phyloP scores from a whole-genome alignment of 306 rosid genomes.

The Castanea sativa region DNA sequence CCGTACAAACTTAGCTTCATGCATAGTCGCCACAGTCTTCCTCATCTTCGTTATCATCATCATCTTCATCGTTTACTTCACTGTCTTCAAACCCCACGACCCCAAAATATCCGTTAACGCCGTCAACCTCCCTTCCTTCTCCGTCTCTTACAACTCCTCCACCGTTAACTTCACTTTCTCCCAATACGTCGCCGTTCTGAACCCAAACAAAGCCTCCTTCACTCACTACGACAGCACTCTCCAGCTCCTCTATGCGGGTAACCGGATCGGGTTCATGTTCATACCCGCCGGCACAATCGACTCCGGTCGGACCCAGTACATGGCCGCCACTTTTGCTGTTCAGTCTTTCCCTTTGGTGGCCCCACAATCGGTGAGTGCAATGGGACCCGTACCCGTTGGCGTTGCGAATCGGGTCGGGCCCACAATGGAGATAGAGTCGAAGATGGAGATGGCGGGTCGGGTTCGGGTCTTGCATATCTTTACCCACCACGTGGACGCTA shows the following conservation, averaged over 20 bases:
- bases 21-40: constrained; percentile 79
- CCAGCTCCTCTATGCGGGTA: constrained; percentile 76
- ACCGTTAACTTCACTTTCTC: constrained; percentile 79
- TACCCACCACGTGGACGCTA: constrained; percentile 67
- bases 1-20: constrained; percentile 86
- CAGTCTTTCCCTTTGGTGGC: constrained; percentile 53
- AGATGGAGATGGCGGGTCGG: constrained; percentile 68
- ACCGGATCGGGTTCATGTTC: constrained; percentile 85
- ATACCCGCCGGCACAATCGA: constrained; percentile 84
- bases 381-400: constrained; percentile 26
- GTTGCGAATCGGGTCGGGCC: constrained; percentile 43
- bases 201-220: constrained; percentile 78
- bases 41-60: constrained; percentile 53
- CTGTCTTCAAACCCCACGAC: constrained; percentile 75
- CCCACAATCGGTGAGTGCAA: constrained; percentile 14
- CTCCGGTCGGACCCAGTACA: constrained; percentile 59
- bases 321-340: constrained; percentile 80
- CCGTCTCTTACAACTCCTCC: constrained; percentile 50
- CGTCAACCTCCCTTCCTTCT: constrained; percentile 77
- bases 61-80: constrained; percentile 61
- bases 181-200: constrained; percentile 69
- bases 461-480: constrained; percentile 74
- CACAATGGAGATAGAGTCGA: constrained; percentile 71
- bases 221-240: constrained; percentile 83
- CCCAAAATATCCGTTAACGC: constrained; percentile 69